Evolutionary conservation across 139 green algal species (phyloP).

Genomic region (Chlorella sp.): DNA sequence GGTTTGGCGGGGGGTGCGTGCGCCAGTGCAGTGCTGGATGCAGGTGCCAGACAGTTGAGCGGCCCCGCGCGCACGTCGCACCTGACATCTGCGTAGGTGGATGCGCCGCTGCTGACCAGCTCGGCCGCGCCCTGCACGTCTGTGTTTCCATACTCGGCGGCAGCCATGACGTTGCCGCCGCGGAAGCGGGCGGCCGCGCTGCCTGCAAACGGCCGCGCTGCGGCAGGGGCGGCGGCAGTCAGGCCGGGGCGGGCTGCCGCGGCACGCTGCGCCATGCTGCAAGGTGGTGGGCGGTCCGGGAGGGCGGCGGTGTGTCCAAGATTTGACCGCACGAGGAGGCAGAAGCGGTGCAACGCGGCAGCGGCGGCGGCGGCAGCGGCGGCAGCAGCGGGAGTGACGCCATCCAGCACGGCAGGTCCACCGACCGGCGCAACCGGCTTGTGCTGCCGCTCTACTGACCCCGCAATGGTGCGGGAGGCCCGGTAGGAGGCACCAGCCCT

Average conservation of each 20-base stretch:
- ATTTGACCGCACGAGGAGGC: no score
- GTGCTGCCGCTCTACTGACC: background rate
- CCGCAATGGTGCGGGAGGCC: no score
- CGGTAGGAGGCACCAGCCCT: background rate
- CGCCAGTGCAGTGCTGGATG: background rate
- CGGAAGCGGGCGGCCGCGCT: background rate
- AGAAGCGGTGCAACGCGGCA: background rate
- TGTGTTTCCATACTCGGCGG: background rate
- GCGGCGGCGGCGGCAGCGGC: background rate
- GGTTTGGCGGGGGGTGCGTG: background rate
- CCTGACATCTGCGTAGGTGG: conserved; percentile 8
- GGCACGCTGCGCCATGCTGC: background rate
- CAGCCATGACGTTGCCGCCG: background rate
- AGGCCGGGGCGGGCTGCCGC: background rate
- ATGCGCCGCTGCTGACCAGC: background rate
- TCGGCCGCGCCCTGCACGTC: background rate
- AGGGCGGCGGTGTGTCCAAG: no score
- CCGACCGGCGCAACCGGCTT: background rate
- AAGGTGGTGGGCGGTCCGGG: background rate
- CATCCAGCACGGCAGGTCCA: background rate
- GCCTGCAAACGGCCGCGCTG: background rate
- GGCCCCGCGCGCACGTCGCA: background rate
- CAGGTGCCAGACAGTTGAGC: background rate
- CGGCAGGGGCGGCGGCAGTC: background rate
- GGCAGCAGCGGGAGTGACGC: background rate